Evolutionary conservation across 1,284 basidiomycete species (phyloP).

Genomic region (Cutaneotrichosporon sp.): DNA sequence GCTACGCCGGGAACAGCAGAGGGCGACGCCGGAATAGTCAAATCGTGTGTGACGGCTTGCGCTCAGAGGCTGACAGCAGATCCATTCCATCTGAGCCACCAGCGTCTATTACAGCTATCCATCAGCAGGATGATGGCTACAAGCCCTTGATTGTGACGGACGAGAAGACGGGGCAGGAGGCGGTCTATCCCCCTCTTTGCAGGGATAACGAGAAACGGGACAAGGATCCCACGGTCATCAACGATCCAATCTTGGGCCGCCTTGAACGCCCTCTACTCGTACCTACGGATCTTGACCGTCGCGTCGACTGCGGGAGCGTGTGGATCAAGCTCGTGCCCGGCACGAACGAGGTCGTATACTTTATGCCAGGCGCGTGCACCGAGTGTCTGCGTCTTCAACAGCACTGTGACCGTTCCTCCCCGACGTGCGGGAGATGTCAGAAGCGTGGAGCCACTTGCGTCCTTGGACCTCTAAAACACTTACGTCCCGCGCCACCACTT

Average conservation of each 20-base stretch:
- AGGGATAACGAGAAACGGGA: not conserved
- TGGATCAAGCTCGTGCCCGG: conserved; percentile 26
- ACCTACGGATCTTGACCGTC: conserved; percentile 31
- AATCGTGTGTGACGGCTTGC: no score
- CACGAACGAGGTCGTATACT: conserved; percentile 22
- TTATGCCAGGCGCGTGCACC: conserved; percentile 30
- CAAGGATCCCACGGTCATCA: not conserved
- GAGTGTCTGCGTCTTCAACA: conserved; percentile 24
- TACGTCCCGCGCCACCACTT: not conserved
- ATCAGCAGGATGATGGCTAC: not conserved
- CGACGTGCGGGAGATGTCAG: conserved; percentile 28
- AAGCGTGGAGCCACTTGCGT: conserved; percentile 17
- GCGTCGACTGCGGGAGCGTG: conserved; percentile 27
- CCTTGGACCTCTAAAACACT: conserved; percentile 18
- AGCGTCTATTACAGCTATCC: not conserved
- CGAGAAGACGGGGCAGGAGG: not conserved
- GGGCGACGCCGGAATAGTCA: no score
- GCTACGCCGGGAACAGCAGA: no score
- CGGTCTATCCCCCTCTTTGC: not conserved
- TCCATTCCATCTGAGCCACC: no score
- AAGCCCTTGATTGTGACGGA: no score
- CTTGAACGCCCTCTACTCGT: conserved; percentile 31
- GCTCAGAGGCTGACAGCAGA: no score
- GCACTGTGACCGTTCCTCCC: conserved; percentile 31
- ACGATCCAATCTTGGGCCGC: conserved; percentile 11